phyloP scores from a whole-genome alignment of 176 grass and related monocot species.

The Tillandsia fasciculata region DNA sequence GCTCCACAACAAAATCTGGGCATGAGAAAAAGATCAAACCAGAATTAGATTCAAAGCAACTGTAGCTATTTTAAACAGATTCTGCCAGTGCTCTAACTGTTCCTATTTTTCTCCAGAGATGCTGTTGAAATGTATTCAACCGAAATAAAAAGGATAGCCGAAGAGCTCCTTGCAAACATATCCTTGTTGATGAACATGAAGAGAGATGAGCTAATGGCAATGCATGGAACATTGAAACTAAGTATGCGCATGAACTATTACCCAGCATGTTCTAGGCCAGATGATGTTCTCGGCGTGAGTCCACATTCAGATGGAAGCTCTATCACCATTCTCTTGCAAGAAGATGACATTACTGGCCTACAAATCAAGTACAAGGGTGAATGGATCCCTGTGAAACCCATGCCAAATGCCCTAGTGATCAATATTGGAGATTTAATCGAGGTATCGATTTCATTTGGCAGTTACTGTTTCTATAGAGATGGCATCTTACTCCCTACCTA shows the following conservation, averaged over 20 bases:
- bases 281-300: conserved; percentile 22
- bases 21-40: no score
- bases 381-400: conserved; percentile 19
- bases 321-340: conserved; percentile 28
- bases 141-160: conserved; percentile 1
- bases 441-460: conserved; percentile 13
- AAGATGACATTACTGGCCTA: conserved; percentile 24
- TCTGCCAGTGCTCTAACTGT: background rate
- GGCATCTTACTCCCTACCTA: background rate
- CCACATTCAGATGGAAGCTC: conserved; percentile 20
- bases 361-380: conserved; percentile 21
- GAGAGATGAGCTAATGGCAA: background rate
- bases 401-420: conserved; percentile 27
- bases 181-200: conserved; percentile 10
- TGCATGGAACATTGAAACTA: background rate
- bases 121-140: background rate
- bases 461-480: background rate
- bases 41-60: background rate
- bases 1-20: no score
- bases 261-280: conserved; percentile 24
- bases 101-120: background rate
- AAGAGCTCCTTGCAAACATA: background rate
- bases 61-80: background rate
- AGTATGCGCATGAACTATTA: conserved; percentile 31
- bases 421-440: conserved; percentile 35